phyloP scores from a whole-genome alignment of 352 stramenopile species.

The Phytophthora niederhauseri region DNA sequence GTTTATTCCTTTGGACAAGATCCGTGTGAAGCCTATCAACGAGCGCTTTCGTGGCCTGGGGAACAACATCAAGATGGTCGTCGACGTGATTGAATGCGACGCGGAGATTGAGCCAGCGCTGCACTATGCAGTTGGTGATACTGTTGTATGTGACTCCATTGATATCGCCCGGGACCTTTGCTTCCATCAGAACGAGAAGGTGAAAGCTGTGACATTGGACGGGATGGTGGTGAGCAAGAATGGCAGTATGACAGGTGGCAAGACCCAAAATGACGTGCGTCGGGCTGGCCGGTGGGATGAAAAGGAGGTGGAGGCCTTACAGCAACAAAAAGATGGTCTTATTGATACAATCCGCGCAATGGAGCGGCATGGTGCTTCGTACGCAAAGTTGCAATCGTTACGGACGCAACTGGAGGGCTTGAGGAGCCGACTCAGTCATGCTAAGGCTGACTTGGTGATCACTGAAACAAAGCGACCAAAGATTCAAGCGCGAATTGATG shows the following conservation, averaged over 20 bases:
- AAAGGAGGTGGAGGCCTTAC: conserved; percentile 88
- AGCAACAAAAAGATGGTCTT: conserved; percentile 87
- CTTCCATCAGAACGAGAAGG: conserved; percentile 82
- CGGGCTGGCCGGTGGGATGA: conserved; percentile 93
- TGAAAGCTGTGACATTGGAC: conserved; percentile 93
- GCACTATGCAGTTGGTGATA: conserved; percentile 95
- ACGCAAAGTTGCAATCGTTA: conserved; percentile 66
- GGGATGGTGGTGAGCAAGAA: conserved; percentile 98
- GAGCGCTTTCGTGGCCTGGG: conserved; percentile 94
- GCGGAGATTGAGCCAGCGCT: conserved; percentile 93
- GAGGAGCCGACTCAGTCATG: conserved; percentile 74
- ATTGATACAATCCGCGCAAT: conserved; percentile 67
- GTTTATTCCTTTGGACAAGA: conserved; percentile 98
- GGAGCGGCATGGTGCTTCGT: conserved; percentile 74
- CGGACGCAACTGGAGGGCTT: conserved; percentile 75
- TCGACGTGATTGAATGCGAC: conserved; percentile 97
- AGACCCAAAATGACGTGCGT: conserved; percentile 84
- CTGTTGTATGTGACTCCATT: conserved; percentile 96
- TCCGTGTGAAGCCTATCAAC: conserved; percentile 91
- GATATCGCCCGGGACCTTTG: conserved; percentile 91
- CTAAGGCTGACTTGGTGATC: conserved; percentile 73
- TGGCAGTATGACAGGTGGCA: conserved; percentile 98
- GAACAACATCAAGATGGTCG: conserved; percentile 92
- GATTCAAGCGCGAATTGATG: conserved; percentile 62
- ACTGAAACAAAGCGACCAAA: conserved; percentile 77